A percentile compares a stretch with the other conserved stretches of the same genome.
These are phyloP conservation scores for Rhytidiadelphus loreus DNA, from an alignment of 225 moss, liverwort and hornwort species.

Conservation along the genomic window DNA sequence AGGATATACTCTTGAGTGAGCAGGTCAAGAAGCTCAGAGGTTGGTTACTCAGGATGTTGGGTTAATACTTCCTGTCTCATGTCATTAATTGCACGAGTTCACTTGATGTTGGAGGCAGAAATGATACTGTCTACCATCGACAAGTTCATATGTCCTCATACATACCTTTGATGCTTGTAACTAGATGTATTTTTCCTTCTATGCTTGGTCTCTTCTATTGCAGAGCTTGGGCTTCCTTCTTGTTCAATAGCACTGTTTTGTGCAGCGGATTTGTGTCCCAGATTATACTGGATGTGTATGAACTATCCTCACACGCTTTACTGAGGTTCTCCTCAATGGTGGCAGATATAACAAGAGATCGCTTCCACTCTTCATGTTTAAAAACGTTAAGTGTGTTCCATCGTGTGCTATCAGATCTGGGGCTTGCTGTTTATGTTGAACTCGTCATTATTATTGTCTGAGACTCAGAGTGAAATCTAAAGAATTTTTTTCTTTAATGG, in stretches of 20 bases:
- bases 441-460: neutral
- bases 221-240: neutral
- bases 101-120: neutral
- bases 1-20: conserved; percentile 44
- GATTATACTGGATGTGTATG: neutral
- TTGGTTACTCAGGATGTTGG: neutral
- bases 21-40: conserved; percentile 62
- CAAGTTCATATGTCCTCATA: neutral
- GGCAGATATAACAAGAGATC: neutral
- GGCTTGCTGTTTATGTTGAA: neutral
- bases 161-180: neutral
- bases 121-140: neutral
- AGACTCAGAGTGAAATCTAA: neutral
- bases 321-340: neutral
- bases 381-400: neutral
- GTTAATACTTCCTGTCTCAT: neutral
- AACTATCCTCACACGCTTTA: neutral
- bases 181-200: neutral
- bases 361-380: neutral
- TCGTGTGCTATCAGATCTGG: neutral
- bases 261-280: neutral
- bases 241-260: neutral
- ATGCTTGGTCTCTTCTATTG: neutral
- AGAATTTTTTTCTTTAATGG: neutral
- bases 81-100: neutral